phyloP scores from a whole-genome alignment of 768 basidiomycete species.

The Lactarius hatsudake region DNA sequence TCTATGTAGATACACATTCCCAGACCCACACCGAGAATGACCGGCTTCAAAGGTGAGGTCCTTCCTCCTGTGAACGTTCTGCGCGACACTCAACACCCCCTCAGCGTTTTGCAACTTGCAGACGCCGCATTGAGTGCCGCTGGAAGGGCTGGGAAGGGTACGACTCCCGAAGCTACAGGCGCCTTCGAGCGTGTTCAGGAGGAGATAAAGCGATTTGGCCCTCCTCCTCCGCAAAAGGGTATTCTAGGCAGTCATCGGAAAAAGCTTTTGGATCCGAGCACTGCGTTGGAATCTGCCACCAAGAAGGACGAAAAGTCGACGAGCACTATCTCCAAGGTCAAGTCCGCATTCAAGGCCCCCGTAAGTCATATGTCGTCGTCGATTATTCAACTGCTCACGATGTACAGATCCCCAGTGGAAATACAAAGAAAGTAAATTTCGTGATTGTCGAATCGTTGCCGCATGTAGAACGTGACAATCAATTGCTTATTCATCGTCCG shows the following conservation, averaged over 20 bases:
- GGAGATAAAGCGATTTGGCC: not conserved
- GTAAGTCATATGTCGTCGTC: not conserved
- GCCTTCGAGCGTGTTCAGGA: not conserved
- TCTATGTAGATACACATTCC: not conserved
- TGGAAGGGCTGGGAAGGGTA: not conserved
- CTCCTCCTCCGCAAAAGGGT: not conserved
- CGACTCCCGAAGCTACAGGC: not conserved
- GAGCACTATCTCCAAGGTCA: not conserved
- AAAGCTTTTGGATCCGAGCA: not conserved
- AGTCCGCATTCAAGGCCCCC: not conserved
- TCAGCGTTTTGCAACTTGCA: not conserved
- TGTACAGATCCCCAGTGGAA: not conserved
- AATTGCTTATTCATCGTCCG: not conserved
- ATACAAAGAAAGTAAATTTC: not conserved
- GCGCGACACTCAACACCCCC: too few relatives aligned
- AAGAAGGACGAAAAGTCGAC: not conserved
- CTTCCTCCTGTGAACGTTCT: not conserved
- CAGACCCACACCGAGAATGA: not conserved
- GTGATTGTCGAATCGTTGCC: not conserved
- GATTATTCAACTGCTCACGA: not conserved
- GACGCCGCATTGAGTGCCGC: slow-evolving; percentile 4
- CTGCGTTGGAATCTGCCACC: not conserved
- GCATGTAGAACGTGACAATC: not conserved
- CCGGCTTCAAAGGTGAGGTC: not conserved
- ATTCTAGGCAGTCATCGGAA: not conserved